Percentiles rank a stretch among this genome's conserved stretches.
Conservation (phyloP, 306 rosid genomes). For the Ziziphus jujuba region DNA sequence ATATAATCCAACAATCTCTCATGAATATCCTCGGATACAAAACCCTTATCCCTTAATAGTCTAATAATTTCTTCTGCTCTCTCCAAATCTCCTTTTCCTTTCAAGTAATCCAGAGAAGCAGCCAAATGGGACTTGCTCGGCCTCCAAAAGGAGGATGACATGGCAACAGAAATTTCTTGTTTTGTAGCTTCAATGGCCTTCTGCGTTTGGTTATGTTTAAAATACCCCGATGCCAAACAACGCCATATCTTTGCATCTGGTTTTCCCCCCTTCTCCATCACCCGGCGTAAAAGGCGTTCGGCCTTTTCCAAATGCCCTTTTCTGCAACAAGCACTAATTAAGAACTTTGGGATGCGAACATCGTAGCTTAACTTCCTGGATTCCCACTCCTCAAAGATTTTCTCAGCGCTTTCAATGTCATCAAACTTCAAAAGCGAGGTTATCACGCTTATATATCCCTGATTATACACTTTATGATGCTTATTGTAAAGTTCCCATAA, state of each 20-base stretch:
- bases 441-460: too few relatives aligned
- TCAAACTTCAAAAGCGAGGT: too few relatives aligned
- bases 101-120: conserved; percentile 22
- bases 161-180: conserved; percentile 4
- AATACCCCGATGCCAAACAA: conserved; percentile 11
- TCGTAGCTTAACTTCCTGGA: conserved; percentile 14
- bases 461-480: too few relatives aligned
- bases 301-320: conserved; percentile 27
- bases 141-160: conserved; percentile 18
- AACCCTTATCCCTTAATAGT: conserved; percentile 8
- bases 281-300: conserved; percentile 22
- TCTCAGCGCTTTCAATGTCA: too few relatives aligned
- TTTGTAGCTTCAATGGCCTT: conserved; percentile 22
- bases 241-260: conserved; percentile 12
- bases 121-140: conserved; percentile 14
- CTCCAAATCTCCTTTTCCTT: conserved; percentile 15
- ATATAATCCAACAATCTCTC: conserved; percentile 18
- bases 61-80: conserved; percentile 21
- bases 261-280: neutral
- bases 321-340: conserved; percentile 23
- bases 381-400: too few relatives aligned
- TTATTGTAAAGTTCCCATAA: too few relatives aligned
- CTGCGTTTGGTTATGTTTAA: conserved; percentile 8
- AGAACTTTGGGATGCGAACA: conserved; percentile 23
- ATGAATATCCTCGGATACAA: neutral